Base-by-base conservation (phyloP, 345 rosid genomes). In the Arabis alpina region DNA sequence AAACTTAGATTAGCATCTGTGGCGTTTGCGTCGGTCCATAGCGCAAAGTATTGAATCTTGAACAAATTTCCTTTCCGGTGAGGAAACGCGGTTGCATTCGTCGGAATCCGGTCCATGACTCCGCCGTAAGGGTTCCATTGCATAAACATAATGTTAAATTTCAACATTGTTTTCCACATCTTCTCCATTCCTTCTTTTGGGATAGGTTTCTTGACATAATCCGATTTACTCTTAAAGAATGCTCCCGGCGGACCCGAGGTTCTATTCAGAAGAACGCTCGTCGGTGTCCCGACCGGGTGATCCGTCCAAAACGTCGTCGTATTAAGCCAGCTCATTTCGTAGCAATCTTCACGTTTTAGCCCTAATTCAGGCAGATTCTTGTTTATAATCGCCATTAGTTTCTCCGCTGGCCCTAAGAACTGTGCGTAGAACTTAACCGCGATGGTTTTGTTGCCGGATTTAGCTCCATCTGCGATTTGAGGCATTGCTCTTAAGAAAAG, bases 71-170 rank as follows among this genome's bases (percentile, higher is more conserved):
- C 85, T 30, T 73, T 72, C 25, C 84, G 75, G 28, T 86, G 90
- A 9, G 90, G 87, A 74, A 83, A 86, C 6, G 87, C 82, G 0
- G 80, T 78, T 2, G 50, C 79, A 6, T 77, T 70, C 2, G 63
- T 70, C 0, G 77, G 57, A 64, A 86, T 84, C 49, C 49, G 40
- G 15, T 74, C 40, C 88, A 86, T 84, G 42, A 55, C 72, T n/a
- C 88, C 88, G 0, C 91, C 91, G 5, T 77, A 86, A 6, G 88
- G 84, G 65, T 71, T 84, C 74, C 69, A 76, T 5, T 61, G 52
- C 82, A 81, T 54, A 0, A 32, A 55, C 8, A 78, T 64, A 9
- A 15, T 44, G 28, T 62, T 79, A 8, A 67, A 72, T 8, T 79
- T 63, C 1, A 84, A 42, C 49, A 78, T 52, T 45, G 54, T 69